Percentiles rank a stretch among this genome's conserved stretches.
Conservation (phyloP, 2,329 filamentous ascomycete genomes). For the Thermothelomyces thermophilus region DNA sequence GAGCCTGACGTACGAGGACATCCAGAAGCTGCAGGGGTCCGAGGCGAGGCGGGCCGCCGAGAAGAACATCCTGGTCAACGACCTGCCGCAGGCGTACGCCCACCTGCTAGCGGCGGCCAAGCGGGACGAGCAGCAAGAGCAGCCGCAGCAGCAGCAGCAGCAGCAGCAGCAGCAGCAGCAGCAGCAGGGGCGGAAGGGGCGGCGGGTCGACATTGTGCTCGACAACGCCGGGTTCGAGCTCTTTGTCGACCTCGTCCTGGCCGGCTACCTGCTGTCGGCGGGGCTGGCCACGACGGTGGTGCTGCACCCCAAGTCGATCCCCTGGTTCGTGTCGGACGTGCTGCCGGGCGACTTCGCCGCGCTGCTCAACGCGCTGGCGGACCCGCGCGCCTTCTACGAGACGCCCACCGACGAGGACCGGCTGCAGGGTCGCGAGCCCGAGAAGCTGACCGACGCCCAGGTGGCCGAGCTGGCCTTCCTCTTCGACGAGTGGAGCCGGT, state of each 20-base stretch:
- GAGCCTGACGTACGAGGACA: slow-evolving; percentile 86
- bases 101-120: slow-evolving; percentile 23
- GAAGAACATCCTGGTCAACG: slow-evolving; percentile 87
- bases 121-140: slow-evolving; percentile 21
- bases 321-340: slow-evolving; percentile 98
- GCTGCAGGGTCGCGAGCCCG: slow-evolving; percentile 49
- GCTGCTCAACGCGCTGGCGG: slow-evolving; percentile 73
- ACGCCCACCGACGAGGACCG: slow-evolving; percentile 62
- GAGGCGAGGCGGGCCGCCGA: slow-evolving; percentile 80
- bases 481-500: slow-evolving; percentile 71
- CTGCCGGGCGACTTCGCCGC: slow-evolving; percentile 76
- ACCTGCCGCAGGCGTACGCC: slow-evolving; percentile 47
- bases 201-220: slow-evolving; percentile 86
- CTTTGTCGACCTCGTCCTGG: slow-evolving; percentile 88
- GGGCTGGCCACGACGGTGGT: slow-evolving; percentile 82
- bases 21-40: slow-evolving; percentile 90
- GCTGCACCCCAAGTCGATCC: slow-evolving; percentile 88
- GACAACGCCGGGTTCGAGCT: slow-evolving; percentile 98
- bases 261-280: slow-evolving; percentile 78
- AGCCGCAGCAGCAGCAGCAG: too few relatives aligned
- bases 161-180: too few relatives aligned
- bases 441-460: slow-evolving; percentile 61
- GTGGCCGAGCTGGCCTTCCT: slow-evolving; percentile 63
- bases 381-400: slow-evolving; percentile 73
- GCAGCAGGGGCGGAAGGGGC: slow-evolving; percentile 57